Conservation (phyloP, 2,329 filamentous ascomycete species). For the Fusarium keratoplasticum region DNA sequence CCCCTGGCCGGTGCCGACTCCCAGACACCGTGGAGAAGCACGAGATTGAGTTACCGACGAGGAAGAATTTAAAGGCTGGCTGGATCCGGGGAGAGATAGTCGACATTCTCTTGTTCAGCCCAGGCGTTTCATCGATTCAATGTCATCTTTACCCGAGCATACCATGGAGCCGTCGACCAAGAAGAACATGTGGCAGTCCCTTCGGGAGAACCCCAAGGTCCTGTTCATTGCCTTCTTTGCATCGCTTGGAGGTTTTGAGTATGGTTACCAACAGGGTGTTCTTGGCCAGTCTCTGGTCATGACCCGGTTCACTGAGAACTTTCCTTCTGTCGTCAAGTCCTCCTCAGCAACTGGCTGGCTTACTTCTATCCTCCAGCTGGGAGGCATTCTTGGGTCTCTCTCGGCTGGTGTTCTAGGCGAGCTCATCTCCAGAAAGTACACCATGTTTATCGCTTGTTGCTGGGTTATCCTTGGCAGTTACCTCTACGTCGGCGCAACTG, state of each 20-base stretch:
- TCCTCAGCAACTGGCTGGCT: constrained; percentile 63
- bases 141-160: background rate
- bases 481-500: constrained; percentile 57
- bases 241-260: constrained; percentile 36
- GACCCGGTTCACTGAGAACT: constrained; percentile 61
- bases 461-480: constrained; percentile 61
- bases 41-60: background rate
- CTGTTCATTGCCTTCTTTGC: background rate
- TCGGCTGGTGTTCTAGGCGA: constrained; percentile 61
- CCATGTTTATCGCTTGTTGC: constrained; percentile 61
- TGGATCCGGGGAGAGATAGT: background rate
- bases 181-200: background rate
- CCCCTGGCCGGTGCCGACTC: background rate
- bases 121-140: background rate
- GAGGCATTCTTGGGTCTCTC: constrained; percentile 61
- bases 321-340: constrained; percentile 59
- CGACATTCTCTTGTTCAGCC: background rate
- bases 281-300: constrained; percentile 66
- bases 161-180: background rate
- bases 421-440: constrained; percentile 62
- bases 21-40: background rate
- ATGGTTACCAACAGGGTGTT: constrained; percentile 61
- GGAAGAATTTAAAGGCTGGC: background rate
- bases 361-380: constrained; percentile 62
- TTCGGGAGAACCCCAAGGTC: background rate